Evolutionary conservation across 2,329 filamentous ascomycete genomes (phyloP).

Genomic region (Aschersonia sp.): DNA sequence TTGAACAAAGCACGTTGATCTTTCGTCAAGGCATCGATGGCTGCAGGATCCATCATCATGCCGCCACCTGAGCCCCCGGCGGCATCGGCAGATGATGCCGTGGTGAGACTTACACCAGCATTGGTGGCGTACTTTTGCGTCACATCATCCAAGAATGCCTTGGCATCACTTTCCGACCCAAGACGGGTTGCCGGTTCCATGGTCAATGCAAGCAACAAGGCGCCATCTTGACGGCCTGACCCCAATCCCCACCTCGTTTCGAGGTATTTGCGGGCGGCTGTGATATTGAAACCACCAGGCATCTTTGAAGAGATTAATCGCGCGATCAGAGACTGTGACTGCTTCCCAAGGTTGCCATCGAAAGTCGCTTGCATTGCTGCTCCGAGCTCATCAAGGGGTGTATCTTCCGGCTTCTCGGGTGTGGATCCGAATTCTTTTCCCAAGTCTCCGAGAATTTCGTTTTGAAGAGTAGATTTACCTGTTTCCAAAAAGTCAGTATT

Average conservation of each 20-base stretch:
- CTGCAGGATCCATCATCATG: conserved; percentile 99
- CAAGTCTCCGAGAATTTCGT: conserved; percentile 93
- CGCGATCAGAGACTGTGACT: conserved; percentile 84
- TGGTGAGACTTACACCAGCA: conserved; percentile 71
- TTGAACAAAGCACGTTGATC: conserved; percentile 95
- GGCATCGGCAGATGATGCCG: conserved; percentile 58
- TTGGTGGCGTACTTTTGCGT: conserved; percentile 78
- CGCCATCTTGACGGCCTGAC: conserved; percentile 78
- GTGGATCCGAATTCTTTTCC: conserved; percentile 98
- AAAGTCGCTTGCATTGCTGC: conserved; percentile 97
- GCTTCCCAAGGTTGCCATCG: conserved; percentile 94
- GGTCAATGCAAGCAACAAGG: conserved; percentile 75
- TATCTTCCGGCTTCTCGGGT: conserved; percentile 96
- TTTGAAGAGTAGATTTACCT: conserved; percentile 98
- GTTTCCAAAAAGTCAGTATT: not conserved
- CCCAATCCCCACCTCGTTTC: conserved; percentile 88
- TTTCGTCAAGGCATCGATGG: conserved; percentile 92
- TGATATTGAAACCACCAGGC: conserved; percentile 99
- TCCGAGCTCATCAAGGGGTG: conserved; percentile 86
- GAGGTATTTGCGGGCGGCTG: conserved; percentile 83
- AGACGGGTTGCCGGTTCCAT: conserved; percentile 85
- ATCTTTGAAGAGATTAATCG: conserved; percentile 97
- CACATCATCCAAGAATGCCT: conserved; percentile 79
- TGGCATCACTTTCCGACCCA: conserved; percentile 80
- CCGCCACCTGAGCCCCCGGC: conserved; percentile 59